Evolutionary conservation across 352 stramenopile genomes (phyloP).

Genomic region (Pilasporangium apinafurcum): DNA sequence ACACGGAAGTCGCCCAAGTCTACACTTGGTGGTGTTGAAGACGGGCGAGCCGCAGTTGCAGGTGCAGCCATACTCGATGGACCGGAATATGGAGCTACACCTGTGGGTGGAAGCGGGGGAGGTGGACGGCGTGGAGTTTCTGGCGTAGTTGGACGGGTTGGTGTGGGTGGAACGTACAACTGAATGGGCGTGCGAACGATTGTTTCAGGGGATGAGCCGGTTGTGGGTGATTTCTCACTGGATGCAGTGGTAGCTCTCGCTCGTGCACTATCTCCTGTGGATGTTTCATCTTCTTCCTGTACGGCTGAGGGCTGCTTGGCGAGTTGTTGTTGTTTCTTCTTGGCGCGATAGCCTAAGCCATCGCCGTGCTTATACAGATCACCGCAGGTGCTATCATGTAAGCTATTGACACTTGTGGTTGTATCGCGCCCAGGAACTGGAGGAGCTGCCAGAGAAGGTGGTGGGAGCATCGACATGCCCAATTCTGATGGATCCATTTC

Average conservation of each 20-base stretch:
- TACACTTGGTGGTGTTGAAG: too few relatives aligned
- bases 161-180: not conserved
- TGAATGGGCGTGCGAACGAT: not conserved
- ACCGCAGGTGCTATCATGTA: constrained; percentile 12
- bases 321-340: constrained; percentile 1
- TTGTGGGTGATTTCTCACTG: not conserved
- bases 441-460: too few relatives aligned
- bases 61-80: too few relatives aligned
- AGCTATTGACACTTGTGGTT: constrained; percentile 9
- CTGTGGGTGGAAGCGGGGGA: constrained; percentile 1
- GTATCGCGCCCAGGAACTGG: too few relatives aligned
- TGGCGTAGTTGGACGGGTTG: not conserved
- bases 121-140: constrained; percentile 6
- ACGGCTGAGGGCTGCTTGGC: constrained; percentile 6
- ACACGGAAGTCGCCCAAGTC: constrained; percentile 2
- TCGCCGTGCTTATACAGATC: constrained; percentile 10
- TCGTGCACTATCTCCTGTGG: too few relatives aligned
- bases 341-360: constrained; percentile 6
- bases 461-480: constrained; percentile 1
- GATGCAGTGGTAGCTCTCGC: too few relatives aligned
- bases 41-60: too few relatives aligned
- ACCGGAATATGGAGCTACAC: constrained; percentile 1
- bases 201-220: not conserved
- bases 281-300: constrained; percentile 7
- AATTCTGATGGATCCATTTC: not conserved